Evolutionary conservation across 331 rosid species (phyloP).

Genomic region (Malus hybrid): DNA sequence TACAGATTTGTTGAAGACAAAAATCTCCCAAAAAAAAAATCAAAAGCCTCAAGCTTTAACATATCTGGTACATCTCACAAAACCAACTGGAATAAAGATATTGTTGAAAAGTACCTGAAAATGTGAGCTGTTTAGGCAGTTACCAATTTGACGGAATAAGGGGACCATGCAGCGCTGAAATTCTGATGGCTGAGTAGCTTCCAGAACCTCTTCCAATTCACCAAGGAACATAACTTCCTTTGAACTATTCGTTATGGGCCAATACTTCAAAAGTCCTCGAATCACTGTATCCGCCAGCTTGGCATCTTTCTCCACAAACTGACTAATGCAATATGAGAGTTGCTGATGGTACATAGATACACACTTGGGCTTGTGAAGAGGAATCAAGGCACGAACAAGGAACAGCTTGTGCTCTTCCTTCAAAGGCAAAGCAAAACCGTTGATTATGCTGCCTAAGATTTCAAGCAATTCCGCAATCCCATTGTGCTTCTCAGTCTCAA

Average conservation of each 20-base stretch:
- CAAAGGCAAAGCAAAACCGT: conserved; percentile 78
- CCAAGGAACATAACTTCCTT: conserved; percentile 81
- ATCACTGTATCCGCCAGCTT: conserved; percentile 76
- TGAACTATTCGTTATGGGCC: conserved; percentile 80
- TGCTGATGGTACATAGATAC: conserved; percentile 63
- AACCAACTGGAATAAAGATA: neutral
- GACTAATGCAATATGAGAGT: conserved; percentile 66
- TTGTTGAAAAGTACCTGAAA: conserved; percentile 50
- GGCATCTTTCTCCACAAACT: conserved; percentile 76
- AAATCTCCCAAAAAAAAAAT: neutral
- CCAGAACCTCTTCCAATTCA: conserved; percentile 74
- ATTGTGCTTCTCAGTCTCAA: conserved; percentile 75
- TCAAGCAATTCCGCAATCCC: conserved; percentile 77
- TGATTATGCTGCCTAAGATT: conserved; percentile 70
- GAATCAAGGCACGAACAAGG: conserved; percentile 64
- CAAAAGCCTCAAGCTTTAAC: neutral
- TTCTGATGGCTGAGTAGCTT: conserved; percentile 64
- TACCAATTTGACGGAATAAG: conserved; percentile 53
- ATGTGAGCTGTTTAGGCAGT: conserved; percentile 67
- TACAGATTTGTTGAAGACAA: neutral
- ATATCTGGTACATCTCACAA: neutral
- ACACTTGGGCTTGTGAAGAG: conserved; percentile 76
- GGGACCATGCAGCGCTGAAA: conserved; percentile 78
- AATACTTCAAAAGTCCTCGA: conserved; percentile 64
- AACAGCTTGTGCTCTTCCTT: conserved; percentile 84